These are phyloP conservation scores for Penicillium vulpinum DNA, from an alignment of 2,329 filamentous ascomycete species.

Conservation along the genomic window DNA sequence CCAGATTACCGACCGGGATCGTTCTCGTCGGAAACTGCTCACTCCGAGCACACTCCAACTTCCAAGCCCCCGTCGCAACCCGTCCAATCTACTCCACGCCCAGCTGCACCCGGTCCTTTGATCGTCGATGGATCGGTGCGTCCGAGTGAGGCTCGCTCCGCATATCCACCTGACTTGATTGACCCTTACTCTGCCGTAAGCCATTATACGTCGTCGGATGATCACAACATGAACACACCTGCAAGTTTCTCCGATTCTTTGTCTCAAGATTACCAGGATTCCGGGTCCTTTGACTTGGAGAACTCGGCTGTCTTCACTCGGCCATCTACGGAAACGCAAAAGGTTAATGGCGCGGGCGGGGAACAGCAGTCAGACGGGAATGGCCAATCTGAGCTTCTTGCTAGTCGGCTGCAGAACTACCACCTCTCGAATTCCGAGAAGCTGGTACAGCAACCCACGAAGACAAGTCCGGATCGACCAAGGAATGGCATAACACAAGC, in stretches of 20 bases:
- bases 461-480: slow-evolving; percentile 26
- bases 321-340: slow-evolving; percentile 28
- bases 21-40: slow-evolving; percentile 28
- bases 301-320: slow-evolving; percentile 29
- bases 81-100: slow-evolving; percentile 25
- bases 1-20: slow-evolving; percentile 36
- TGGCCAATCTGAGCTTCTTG: slow-evolving; percentile 36
- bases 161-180: slow-evolving; percentile 35
- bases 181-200: slow-evolving; percentile 40
- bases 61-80: slow-evolving; percentile 22
- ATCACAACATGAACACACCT: slow-evolving; percentile 38
- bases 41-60: slow-evolving; percentile 26
- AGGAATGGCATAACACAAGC: slow-evolving; percentile 21
- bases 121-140: slow-evolving; percentile 51
- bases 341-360: slow-evolving; percentile 13
- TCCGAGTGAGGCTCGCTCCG: slow-evolving; percentile 37
- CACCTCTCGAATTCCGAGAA: slow-evolving; percentile 40
- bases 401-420: slow-evolving; percentile 40
- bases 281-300: slow-evolving; percentile 38
- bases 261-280: slow-evolving; percentile 42
- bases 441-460: slow-evolving; percentile 24
- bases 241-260: slow-evolving; percentile 41
- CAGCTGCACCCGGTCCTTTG: slow-evolving; percentile 41
- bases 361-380: slow-evolving; percentile 22
- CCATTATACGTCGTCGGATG: slow-evolving; percentile 45